phyloP scores from a whole-genome alignment of 2,329 filamentous ascomycete species.

The Ophiognomonia clavigignenti-juglandacearum region DNA sequence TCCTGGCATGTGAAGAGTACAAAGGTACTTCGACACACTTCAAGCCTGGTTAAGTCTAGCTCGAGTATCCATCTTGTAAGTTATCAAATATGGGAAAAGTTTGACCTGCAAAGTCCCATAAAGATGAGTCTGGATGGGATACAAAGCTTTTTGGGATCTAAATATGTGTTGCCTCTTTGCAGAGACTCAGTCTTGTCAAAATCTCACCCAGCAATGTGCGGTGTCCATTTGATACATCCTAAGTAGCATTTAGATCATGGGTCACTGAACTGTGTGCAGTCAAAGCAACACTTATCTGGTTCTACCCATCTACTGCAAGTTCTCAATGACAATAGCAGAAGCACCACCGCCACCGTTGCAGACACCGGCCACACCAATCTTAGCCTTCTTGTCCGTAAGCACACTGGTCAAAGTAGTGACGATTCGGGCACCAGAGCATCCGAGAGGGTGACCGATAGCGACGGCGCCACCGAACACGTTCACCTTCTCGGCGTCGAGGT shows the following conservation, averaged over 20 bases:
- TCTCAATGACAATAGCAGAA: constrained; percentile 88
- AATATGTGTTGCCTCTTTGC: no score
- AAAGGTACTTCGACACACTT: no score
- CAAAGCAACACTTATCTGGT: no score
- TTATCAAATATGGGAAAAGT: no score
- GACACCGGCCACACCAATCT: constrained; percentile 90
- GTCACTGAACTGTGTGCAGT: not conserved
- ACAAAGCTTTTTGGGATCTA: no score
- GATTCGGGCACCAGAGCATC: constrained; percentile 90
- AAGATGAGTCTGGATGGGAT: no score
- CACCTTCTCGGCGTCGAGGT: constrained; percentile 75
- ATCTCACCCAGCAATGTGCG: no score
- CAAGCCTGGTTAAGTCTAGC: not conserved
- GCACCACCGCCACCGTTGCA: constrained; percentile 98
- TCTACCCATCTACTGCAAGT: constrained; percentile 43
- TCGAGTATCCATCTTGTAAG: no score
- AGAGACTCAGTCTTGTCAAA: no score
- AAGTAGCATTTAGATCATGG: no score
- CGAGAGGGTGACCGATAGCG: constrained; percentile 91
- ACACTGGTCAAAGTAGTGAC: constrained; percentile 86
- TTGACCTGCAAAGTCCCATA: no score
- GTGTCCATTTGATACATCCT: no score
- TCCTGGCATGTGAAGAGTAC: not conserved
- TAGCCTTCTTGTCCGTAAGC: constrained; percentile 83
- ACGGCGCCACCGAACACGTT: constrained; percentile 95